These are phyloP conservation scores for Hypomyces perniciosus DNA, from an alignment of 2,329 filamentous ascomycete genomes.

Conservation along the genomic window DNA sequence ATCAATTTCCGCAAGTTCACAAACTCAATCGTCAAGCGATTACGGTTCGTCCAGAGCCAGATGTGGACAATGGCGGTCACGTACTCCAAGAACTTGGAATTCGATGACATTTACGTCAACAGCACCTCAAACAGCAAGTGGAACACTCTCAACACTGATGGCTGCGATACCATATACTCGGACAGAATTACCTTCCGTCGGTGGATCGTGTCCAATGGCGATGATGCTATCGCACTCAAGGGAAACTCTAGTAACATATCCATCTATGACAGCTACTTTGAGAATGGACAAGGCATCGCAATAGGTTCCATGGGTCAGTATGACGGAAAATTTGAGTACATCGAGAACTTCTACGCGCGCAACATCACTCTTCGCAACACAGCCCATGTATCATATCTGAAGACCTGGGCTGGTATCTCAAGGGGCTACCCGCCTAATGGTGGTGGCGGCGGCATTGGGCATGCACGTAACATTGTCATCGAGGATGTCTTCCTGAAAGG, in stretches of 20 bases:
- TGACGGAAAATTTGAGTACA: constrained; percentile 38
- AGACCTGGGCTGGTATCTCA: constrained; percentile 52
- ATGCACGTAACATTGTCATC: constrained; percentile 25
- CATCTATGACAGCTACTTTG: constrained; percentile 43
- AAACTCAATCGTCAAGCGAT: constrained; percentile 41
- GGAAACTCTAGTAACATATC: constrained; percentile 50
- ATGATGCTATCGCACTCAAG: constrained; percentile 50
- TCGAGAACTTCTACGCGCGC: constrained; percentile 42
- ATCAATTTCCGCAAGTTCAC: constrained; percentile 39
- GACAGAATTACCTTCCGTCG: constrained; percentile 45
- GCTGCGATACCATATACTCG: constrained; percentile 46
- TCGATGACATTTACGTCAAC: constrained; percentile 49
- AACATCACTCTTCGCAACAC: constrained; percentile 43
- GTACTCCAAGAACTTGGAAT: constrained; percentile 38
- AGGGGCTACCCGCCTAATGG: constrained; percentile 51
- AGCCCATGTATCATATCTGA: constrained; percentile 45
- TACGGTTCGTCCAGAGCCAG: constrained; percentile 50
- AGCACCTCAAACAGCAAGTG: constrained; percentile 33
- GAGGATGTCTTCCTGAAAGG: constrained; percentile 25
- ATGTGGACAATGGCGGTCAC: constrained; percentile 56
- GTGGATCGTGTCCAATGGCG: constrained; percentile 46
- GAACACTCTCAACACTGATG: constrained; percentile 36
- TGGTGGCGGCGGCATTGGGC: constrained; percentile 49
- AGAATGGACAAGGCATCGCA: constrained; percentile 46
- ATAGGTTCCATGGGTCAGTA: constrained; percentile 55